Evolutionary conservation across 371 early-diverging fungal species (phyloP), one percentile per base, ranked within the genome.

Genomic region (Rhizopus delemar): DNA sequence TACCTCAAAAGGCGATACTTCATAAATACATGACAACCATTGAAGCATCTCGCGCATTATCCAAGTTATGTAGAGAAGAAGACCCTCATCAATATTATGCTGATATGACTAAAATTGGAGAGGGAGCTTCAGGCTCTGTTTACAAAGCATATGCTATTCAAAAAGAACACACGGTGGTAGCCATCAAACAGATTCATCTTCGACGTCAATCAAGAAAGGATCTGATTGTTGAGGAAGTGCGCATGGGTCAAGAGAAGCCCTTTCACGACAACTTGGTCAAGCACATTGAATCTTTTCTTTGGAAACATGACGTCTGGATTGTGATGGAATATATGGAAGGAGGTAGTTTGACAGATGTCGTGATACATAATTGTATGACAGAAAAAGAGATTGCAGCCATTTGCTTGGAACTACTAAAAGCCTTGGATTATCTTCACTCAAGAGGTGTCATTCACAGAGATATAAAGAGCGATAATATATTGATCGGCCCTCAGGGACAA

Each of bases 321-420:
- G 85, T 93, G 4, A 93, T 93, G 93, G 94, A 93, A 71, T 93
- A 91, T 66, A 93, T 93, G 94, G 92, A 91, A 63, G 93, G 93
- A 22, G 94, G 94, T 11, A 84, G 89, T 35, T 68, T 93, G 60
- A 93, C 93, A n/a, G 90, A 90, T 57, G 86, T 89, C 3, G 89
- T 93, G 5, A 89, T 90, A 3, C 80, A 73, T 46, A 91, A 85
- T 59, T 85, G 82, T 75, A 91, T 94, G 93, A 84, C 88, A 3
- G 94, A 94, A 74, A 84, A 83, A 13, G 90, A 93, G 62, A 93
- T 93, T 62, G 93, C 93, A 0, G 82, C 87, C 3, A 89, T 92
- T 12, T 90, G 92, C 46, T 75, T 81, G 29, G 92, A 94, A 67
- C 81, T 84, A 11, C 41, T 72, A 6, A 38, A 57, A 34, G 74